Conservation (phyloP, 257 asterid genomes). For the Salvia rosmarinus region DNA sequence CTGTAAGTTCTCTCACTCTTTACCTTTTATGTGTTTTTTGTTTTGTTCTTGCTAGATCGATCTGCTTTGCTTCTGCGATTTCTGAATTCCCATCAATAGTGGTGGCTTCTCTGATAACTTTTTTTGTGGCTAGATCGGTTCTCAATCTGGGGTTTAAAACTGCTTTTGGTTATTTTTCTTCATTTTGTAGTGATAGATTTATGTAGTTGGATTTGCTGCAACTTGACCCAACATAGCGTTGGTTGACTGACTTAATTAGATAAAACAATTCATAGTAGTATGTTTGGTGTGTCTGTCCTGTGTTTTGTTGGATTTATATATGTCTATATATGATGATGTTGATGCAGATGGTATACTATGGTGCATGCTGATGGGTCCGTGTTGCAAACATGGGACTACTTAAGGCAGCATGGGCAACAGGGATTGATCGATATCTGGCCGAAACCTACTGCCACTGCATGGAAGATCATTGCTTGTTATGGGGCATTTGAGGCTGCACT, state of each 20-base stretch:
- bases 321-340: background rate
- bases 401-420: slow-evolving; percentile 67
- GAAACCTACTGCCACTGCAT: slow-evolving; percentile 72
- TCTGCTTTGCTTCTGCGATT: slow-evolving; percentile 17
- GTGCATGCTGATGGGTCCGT: slow-evolving; percentile 95
- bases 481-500: slow-evolving; percentile 88
- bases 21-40: slow-evolving; percentile 53
- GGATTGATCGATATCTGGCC: slow-evolving; percentile 83
- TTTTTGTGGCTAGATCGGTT: slow-evolving; percentile 1
- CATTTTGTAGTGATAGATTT: background rate
- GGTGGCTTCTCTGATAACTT: background rate
- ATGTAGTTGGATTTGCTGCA: background rate
- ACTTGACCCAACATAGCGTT: background rate
- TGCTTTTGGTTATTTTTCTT: background rate
- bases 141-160: background rate
- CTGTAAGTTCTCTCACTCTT: slow-evolving; percentile 56
- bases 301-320: background rate
- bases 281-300: background rate
- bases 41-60: slow-evolving; percentile 24
- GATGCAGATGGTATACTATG: slow-evolving; percentile 93
- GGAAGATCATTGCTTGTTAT: slow-evolving; percentile 75
- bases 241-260: background rate
- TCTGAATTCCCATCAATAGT: background rate
- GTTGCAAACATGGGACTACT: slow-evolving; percentile 63
- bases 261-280: background rate